phyloP scores from a whole-genome alignment of 192 early-diverging fungal species.

The Linderina pennispora region DNA sequence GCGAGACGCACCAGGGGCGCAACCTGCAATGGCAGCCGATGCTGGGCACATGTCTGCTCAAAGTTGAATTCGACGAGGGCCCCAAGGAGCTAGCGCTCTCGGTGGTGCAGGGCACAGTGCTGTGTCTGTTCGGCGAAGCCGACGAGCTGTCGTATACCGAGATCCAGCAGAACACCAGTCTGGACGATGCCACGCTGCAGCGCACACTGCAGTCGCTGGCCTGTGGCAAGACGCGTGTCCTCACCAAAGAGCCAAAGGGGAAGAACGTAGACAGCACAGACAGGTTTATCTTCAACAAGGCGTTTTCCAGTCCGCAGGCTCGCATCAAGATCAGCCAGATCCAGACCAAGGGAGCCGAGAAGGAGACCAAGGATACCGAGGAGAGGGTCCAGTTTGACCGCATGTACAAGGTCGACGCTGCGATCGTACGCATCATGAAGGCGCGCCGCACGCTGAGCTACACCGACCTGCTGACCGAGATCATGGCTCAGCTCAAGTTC shows the following conservation, averaged over 20 bases:
- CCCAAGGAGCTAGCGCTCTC: constrained; percentile 58
- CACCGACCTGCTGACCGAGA: constrained; percentile 74
- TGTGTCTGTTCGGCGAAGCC: constrained; percentile 59
- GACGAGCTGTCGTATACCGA: constrained; percentile 56
- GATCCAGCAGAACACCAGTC: constrained; percentile 60
- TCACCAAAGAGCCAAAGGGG: constrained; percentile 65
- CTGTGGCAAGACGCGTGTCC: constrained; percentile 74
- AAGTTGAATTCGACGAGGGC: constrained; percentile 45
- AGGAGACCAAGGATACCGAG: constrained; percentile 83
- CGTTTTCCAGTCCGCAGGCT: constrained; percentile 33
- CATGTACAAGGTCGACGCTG: constrained; percentile 92
- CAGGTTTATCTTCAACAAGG: constrained; percentile 29
- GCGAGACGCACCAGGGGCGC: constrained; percentile 67
- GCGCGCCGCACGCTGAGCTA: constrained; percentile 84
- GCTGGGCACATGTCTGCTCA: constrained; percentile 71
- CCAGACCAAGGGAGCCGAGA: constrained; percentile 78
- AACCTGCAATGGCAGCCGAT: constrained; percentile 78
- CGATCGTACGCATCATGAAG: constrained; percentile 98
- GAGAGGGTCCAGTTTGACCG: constrained; percentile 93
- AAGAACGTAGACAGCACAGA: constrained; percentile 48
- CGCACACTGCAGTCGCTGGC: constrained; percentile 84
- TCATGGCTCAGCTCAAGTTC: constrained; percentile 84
- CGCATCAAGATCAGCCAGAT: constrained; percentile 90
- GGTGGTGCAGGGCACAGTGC: constrained; percentile 59
- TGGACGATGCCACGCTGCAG: constrained; percentile 75